A percentile compares a stretch with the other conserved stretches of the same genome.
These are phyloP conservation scores for Lecanoromycetidae sp. DNA, from an alignment of 2,329 filamentous ascomycete genomes.

Conservation along the genomic window DNA sequence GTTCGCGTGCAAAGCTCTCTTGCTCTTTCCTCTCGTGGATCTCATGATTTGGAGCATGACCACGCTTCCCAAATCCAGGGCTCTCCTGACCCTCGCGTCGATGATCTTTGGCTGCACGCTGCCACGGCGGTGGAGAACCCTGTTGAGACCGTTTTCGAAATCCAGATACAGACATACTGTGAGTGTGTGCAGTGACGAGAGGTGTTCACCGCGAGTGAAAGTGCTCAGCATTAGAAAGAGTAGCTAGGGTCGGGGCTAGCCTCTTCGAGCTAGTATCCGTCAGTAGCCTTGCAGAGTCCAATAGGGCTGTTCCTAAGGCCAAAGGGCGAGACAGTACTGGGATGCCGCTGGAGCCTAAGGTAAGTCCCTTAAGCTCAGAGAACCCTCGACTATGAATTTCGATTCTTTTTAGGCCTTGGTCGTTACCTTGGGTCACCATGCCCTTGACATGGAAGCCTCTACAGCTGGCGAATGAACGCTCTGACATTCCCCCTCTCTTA, in stretches of 20 bases:
- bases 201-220: too few species aligned
- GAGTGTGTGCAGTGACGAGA: not conserved
- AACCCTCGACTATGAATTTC: too few species aligned
- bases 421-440: too few species aligned
- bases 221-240: too few species aligned
- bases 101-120: conserved; percentile 20
- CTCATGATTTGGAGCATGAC: conserved; percentile 11
- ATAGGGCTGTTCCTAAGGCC: too few species aligned
- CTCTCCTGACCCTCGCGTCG: conserved; percentile 28
- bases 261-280: too few species aligned
- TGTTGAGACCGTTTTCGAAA: conserved; percentile 31
- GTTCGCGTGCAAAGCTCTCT: conserved; percentile 29
- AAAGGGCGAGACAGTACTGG: too few species aligned
- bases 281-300: too few species aligned
- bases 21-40: conserved; percentile 10
- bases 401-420: too few species aligned
- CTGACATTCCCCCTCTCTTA: conserved; percentile 29
- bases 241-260: too few species aligned
- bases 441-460: conserved; percentile 14
- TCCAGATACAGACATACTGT: conserved; percentile 7
- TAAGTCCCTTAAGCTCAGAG: too few species aligned
- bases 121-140: conserved; percentile 31
- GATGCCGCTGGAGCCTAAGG: too few species aligned
- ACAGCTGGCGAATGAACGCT: not conserved
- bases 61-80: conserved; percentile 22